Conservation (phyloP, 352 stramenopile species). For the Thraustotheca clavata region DNA sequence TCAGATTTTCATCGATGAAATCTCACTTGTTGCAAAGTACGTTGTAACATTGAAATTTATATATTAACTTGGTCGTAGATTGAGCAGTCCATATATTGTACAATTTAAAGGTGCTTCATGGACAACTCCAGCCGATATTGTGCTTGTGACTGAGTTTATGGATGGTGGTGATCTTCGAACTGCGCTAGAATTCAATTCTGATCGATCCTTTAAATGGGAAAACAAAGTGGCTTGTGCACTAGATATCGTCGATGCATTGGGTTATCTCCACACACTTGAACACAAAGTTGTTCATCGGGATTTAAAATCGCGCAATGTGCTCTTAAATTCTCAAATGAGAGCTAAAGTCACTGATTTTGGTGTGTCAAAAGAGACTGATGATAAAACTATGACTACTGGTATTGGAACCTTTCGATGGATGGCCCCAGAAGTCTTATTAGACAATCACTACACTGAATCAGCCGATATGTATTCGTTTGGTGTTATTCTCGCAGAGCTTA, state of each 20-base stretch:
- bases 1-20: constrained; percentile 16
- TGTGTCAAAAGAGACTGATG: constrained; percentile 3
- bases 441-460: constrained; percentile 15
- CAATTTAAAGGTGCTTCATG: constrained; percentile 39
- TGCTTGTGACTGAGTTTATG: constrained; percentile 37
- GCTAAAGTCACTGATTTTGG: constrained; percentile 18
- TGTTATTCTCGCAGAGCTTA: constrained; percentile 11
- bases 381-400: constrained; percentile 9
- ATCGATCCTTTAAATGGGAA: neutral
- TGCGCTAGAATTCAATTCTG: neutral
- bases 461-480: constrained; percentile 10
- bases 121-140: constrained; percentile 37
- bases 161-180: constrained; percentile 33
- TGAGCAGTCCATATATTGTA: constrained; percentile 10
- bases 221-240: constrained; percentile 3
- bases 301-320: constrained; percentile 13
- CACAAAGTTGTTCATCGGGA: constrained; percentile 10
- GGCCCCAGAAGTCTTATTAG: constrained; percentile 7
- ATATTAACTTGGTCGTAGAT: constrained; percentile 2
- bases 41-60: neutral
- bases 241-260: constrained; percentile 9
- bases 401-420: constrained; percentile 19
- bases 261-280: constrained; percentile 9
- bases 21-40: constrained; percentile 14
- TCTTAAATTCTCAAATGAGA: neutral